phyloP scores from a whole-genome alignment of 805 yeast species.

The Torulaspora gathmanii region DNA sequence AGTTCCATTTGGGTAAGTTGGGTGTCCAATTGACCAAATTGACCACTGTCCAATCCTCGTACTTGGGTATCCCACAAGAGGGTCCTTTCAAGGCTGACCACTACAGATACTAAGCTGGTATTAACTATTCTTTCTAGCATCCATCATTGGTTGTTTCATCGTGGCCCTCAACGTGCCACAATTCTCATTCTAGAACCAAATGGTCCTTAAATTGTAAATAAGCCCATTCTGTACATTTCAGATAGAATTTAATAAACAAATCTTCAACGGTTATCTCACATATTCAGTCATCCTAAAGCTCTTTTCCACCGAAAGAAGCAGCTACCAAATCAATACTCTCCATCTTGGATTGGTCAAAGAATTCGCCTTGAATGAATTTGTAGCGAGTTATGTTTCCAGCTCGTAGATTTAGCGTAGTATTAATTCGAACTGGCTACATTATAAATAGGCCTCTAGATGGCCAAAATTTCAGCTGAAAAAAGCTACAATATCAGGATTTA shows the following conservation, averaged over 20 bases:
- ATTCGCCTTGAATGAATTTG: too few relatives aligned
- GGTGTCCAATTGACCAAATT: constrained; percentile 82
- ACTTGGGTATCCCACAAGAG: constrained; percentile 82
- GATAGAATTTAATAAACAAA: constrained; percentile 17
- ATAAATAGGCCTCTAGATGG: too few relatives aligned
- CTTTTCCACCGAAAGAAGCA: too few relatives aligned
- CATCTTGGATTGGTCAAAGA: too few relatives aligned
- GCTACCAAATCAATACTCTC: too few relatives aligned
- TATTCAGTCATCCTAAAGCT: too few relatives aligned
- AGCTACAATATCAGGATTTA: too few relatives aligned
- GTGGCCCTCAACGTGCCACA: constrained; percentile 8
- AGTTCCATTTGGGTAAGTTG: constrained; percentile 90
- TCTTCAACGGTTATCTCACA: constrained; percentile 25
- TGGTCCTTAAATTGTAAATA: constrained; percentile 7
- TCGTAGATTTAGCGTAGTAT: too few relatives aligned
- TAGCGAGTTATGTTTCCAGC: too few relatives aligned
- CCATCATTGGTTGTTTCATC: constrained; percentile 1
- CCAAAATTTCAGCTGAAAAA: too few relatives aligned
- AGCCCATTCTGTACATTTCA: constrained; percentile 5
- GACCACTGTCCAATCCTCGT: constrained; percentile 79
- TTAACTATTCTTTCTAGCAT: background rate
- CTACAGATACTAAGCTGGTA: constrained; percentile 78
- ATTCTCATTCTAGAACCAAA: constrained; percentile 2
- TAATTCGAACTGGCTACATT: too few relatives aligned
- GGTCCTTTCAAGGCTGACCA: constrained; percentile 98